Percentiles rank a stretch among this genome's conserved stretches.
Conservation (phyloP, 257 asterid species). For the Solanum bukasovii region DNA sequence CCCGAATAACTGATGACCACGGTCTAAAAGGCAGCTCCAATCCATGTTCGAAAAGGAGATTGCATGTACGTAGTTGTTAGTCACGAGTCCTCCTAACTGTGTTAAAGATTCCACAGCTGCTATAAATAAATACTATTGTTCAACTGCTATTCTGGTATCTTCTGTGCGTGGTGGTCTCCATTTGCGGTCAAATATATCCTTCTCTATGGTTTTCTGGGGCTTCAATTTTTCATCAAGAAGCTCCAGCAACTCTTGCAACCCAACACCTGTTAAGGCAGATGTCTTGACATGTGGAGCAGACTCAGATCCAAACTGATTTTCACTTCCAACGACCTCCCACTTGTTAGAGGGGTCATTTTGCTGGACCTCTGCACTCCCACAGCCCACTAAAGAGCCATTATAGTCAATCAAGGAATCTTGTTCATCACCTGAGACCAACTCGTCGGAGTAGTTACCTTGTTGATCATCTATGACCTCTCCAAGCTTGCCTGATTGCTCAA, state of each 20-base stretch:
- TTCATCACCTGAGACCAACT: conserved; percentile 36
- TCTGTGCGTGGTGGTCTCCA: conserved; percentile 83
- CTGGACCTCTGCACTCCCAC: conserved; percentile 14
- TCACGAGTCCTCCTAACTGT: not conserved
- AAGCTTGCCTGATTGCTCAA: conserved; percentile 13
- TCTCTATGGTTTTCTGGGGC: conserved; percentile 21
- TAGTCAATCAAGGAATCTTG: conserved; percentile 31
- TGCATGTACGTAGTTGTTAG: not conserved
- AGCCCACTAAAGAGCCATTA: conserved; percentile 35
- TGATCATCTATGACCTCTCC: conserved; percentile 19
- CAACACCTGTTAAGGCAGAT: conserved; percentile 77
- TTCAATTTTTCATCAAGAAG: conserved; percentile 55
- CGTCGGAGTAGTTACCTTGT: conserved; percentile 28
- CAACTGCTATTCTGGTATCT: conserved; percentile 32
- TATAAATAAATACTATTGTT: conserved; percentile 16
- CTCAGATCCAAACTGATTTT: conserved; percentile 10
- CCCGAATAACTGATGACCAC: not conserved
- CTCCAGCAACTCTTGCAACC: conserved; percentile 72
- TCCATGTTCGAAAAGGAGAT: not conserved
- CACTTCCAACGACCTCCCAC: not conserved
- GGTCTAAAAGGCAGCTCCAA: not conserved
- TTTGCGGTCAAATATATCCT: conserved; percentile 48
- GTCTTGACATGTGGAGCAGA: conserved; percentile 39
- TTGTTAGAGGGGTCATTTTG: conserved; percentile 15
- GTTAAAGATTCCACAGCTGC: not conserved